Conservation (phyloP, 148 eudicot species). For the Cornus kousa region DNA sequence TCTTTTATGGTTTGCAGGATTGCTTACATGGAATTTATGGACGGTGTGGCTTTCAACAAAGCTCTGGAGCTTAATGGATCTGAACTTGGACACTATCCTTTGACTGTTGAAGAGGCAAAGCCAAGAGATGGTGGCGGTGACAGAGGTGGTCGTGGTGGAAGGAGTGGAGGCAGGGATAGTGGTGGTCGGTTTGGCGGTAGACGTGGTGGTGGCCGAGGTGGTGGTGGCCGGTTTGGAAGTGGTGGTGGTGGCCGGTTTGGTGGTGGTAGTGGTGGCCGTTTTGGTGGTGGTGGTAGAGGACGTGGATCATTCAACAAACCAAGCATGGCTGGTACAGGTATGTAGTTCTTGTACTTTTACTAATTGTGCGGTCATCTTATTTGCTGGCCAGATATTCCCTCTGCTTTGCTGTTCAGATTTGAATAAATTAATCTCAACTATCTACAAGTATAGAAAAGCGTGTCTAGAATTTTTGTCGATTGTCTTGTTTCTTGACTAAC, state of each 20-base stretch:
- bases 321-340: conserved; percentile 33
- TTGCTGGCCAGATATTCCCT: too few species aligned
- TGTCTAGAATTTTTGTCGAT: too few species aligned
- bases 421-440: too few species aligned
- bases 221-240: conserved; percentile 37
- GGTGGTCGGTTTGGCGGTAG: conserved; percentile 28
- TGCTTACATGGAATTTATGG: conserved; percentile 61
- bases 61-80: conserved; percentile 56
- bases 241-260: too few species aligned
- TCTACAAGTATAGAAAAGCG: too few species aligned
- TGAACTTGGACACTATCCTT: conserved; percentile 38
- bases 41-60: conserved; percentile 34
- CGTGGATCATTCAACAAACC: conserved; percentile 28
- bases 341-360: neutral
- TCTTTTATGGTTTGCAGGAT: conserved; percentile 36
- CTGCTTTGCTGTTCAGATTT: too few species aligned
- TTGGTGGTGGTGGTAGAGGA: conserved; percentile 30
- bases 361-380: too few species aligned
- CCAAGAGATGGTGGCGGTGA: conserved; percentile 37
- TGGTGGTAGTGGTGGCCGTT: conserved; percentile 18
- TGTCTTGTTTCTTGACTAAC: too few species aligned
- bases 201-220: conserved; percentile 14
- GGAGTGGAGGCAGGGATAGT: conserved; percentile 29
- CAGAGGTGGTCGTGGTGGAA: conserved; percentile 23
- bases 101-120: conserved; percentile 59